phyloP scores from a whole-genome alignment of 805 yeast species.

The Candida hispaniensis region DNA sequence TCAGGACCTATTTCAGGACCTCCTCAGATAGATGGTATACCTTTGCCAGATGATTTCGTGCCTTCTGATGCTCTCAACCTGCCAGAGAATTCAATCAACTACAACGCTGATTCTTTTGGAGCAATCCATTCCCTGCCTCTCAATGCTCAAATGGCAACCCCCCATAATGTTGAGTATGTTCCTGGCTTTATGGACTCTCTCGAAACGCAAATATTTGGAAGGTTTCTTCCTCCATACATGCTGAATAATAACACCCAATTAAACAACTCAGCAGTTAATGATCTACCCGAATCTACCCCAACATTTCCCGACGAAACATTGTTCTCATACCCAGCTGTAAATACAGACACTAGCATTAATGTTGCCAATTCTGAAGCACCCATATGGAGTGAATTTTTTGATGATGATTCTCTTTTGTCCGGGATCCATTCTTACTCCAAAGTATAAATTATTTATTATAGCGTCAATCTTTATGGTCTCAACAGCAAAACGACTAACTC shows the following conservation, averaged over 20 bases:
- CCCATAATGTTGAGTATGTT: too few species aligned
- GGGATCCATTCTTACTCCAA: conserved; percentile 10
- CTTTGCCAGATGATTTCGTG: conserved; percentile 2
- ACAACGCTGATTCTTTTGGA: conserved; percentile 17
- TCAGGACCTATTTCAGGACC: not conserved
- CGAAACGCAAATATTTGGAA: conserved; percentile 77
- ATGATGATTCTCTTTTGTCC: conserved; percentile 8
- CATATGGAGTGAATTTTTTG: conserved; percentile 13
- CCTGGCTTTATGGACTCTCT: conserved; percentile 80
- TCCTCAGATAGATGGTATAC: too few species aligned
- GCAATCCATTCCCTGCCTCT: conserved; percentile 8
- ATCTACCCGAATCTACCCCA: too few species aligned
- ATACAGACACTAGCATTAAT: not conserved
- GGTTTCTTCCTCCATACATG: conserved; percentile 79
- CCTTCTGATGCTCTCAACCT: conserved; percentile 15
- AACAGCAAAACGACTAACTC: too few species aligned
- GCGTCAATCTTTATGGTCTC: too few species aligned
- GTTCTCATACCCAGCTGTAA: conserved; percentile 1
- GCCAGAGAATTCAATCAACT: conserved; percentile 17
- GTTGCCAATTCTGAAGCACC: conserved; percentile 11
- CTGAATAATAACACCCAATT: conserved; percentile 24
- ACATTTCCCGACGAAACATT: conserved; percentile 6
- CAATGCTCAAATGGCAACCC: too few species aligned
- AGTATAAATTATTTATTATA: not conserved
- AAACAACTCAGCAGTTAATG: not conserved